phyloP scores from a whole-genome alignment of 805 yeast genomes.

The Monosporozyma servazzii region DNA sequence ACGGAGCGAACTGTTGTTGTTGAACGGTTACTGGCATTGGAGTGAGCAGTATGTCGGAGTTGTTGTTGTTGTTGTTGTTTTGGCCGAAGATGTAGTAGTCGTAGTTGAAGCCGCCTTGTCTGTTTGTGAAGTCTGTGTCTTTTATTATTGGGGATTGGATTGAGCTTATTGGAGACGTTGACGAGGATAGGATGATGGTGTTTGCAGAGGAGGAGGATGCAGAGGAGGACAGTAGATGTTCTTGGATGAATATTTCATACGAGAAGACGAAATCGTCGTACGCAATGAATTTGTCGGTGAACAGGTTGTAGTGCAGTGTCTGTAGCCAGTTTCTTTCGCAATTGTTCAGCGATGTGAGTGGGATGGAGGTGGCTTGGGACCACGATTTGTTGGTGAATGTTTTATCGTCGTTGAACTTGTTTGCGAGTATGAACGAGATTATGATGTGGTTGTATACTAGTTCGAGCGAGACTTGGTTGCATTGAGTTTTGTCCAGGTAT shows the following conservation, averaged over 20 bases:
- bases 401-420: conserved; percentile 92
- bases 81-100: conserved; percentile 17
- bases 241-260: conserved; percentile 17
- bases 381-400: conserved; percentile 92
- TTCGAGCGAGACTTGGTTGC: too few species aligned
- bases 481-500: conserved; percentile 38
- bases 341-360: conserved; percentile 46
- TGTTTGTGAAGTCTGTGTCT: conserved; percentile 3
- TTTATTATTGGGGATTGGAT: conserved; percentile 4
- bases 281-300: conserved; percentile 27
- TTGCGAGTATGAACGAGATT: conserved; percentile 70
- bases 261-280: conserved; percentile 20
- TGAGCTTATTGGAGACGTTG: neutral
- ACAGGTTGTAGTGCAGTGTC: conserved; percentile 51
- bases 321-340: conserved; percentile 66
- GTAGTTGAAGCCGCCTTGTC: conserved; percentile 10
- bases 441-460: conserved; percentile 56
- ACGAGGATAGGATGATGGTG: neutral
- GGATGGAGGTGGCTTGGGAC: conserved; percentile 89
- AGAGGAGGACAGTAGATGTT: neutral
- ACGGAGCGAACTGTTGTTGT: neutral
- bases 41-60: neutral
- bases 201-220: too few species aligned
- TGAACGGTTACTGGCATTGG: neutral
- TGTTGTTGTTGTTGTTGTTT: conserved; percentile 3